A percentile compares a stretch with the other conserved stretches of the same genome.
Evolutionary conservation across 140 eudicot species (phyloP).

Genomic region (Stevia rebaudiana): DNA sequence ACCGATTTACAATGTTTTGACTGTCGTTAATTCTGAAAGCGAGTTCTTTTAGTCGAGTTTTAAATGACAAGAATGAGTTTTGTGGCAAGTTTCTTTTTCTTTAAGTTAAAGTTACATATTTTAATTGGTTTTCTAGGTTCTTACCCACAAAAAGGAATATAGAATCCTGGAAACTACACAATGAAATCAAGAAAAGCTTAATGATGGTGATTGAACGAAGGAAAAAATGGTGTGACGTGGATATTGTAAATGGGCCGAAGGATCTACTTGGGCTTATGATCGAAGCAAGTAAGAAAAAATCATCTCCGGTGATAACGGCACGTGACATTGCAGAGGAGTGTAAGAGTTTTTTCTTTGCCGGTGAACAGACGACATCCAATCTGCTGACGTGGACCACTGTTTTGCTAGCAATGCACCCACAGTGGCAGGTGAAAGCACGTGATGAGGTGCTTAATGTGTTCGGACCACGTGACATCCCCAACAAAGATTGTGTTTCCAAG

Average conservation of each 20-base stretch:
- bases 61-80: no score
- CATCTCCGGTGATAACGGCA: constrained; percentile 38
- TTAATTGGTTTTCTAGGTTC: constrained; percentile 34
- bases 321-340: constrained; percentile 81
- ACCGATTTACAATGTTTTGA: background rate
- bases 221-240: constrained; percentile 38
- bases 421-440: constrained; percentile 83
- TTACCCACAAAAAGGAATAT: constrained; percentile 68
- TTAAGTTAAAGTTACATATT: background rate
- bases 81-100: background rate
- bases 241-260: constrained; percentile 49
- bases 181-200: constrained; percentile 55
- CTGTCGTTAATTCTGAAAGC: background rate
- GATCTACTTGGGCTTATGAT: constrained; percentile 89
- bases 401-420: constrained; percentile 81
- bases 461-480: constrained; percentile 66
- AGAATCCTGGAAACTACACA: constrained; percentile 65
- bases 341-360: constrained; percentile 80
- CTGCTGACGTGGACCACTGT: constrained; percentile 87
- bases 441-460: constrained; percentile 71
- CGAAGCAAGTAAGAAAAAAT: constrained; percentile 51
- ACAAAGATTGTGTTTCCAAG: constrained; percentile 71
- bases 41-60: no score
- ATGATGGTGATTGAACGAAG: constrained; percentile 57
- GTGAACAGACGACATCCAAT: constrained; percentile 80